Base-by-base conservation (phyloP, 495 filamentous ascomycete genomes). In the Glonium stellatum region DNA sequence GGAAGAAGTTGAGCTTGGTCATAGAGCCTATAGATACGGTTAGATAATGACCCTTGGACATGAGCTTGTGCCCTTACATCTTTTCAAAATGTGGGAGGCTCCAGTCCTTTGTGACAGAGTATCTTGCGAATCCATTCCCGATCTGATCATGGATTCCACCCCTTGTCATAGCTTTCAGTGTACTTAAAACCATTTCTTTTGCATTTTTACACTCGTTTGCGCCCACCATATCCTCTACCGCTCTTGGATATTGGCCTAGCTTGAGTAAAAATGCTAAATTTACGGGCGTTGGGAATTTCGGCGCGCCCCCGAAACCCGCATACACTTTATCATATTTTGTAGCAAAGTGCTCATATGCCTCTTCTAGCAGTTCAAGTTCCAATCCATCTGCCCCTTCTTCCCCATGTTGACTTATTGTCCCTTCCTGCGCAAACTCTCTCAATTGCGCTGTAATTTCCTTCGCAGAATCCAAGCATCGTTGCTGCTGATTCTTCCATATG, bases 61-160 rank as follows among this genome's bases (percentile, higher is more conserved):
- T 19, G 8, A 21, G 5, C 9, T 57, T 12, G 6, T 15, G 42
- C 12, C 60, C 70, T 60, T 46, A 72, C 89, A 98, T 96, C 79
- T 98, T 98, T 74, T 98, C 93, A 68, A 98, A 98, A 68, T 96
- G 92, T 23, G 93, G 93, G 42, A 98, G 72, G 56, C 82, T 85
- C 93, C 93, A 98, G 71, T 97, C 87, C 25, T 80, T 75, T 5
- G 93, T 97, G 6, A 96, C 86, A 39, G 90, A 95, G 64, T 96
- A 96, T 50, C 93, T 79, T 51, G 90, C 83, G 68, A 97, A 96
- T 4, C 93, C 93, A 67, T 87, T 83, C 2, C 93, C 95, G 60
- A 97, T 84, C 62, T 98, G 93, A 67, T 98, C 93, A 55, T 90
- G 84, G 59, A 97, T 88, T 2, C 89, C 95, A 37, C 93, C 89